Percentiles rank a stretch among this genome's conserved stretches.
Evolutionary conservation across 1,284 basidiomycete genomes (phyloP).

Genomic region (Xanthoconium separans): DNA sequence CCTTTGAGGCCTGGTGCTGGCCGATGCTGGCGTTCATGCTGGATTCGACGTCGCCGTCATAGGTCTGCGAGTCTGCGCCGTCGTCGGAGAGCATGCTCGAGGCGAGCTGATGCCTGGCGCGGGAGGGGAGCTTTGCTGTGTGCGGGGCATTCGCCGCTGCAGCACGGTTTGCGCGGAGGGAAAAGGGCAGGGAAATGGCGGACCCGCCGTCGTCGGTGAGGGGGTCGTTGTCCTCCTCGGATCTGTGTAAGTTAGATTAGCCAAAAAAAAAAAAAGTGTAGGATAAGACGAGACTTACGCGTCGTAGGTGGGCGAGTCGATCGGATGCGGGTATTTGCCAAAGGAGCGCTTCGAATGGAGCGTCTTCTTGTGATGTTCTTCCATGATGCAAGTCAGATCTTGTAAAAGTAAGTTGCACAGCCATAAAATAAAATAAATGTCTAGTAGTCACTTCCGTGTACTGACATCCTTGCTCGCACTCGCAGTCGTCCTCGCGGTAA

Average conservation of each 20-base stretch:
- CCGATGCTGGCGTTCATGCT: conserved; percentile 60
- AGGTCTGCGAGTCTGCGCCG: conserved; percentile 79
- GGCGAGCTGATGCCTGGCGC: conserved; percentile 53
- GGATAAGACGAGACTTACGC: conserved; percentile 42
- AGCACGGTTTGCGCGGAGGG: conserved; percentile 30
- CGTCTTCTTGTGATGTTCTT: conserved; percentile 42
- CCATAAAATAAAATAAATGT: too few relatives aligned
- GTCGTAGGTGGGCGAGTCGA: conserved; percentile 76
- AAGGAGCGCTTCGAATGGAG: conserved; percentile 67
- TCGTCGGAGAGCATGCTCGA: conserved; percentile 62
- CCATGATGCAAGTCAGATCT: conserved; percentile 26
- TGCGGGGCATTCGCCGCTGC: conserved; percentile 30
- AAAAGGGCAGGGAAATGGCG: conserved; percentile 43
- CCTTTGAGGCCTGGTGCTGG: conserved; percentile 34
- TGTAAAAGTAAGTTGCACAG: too few relatives aligned
- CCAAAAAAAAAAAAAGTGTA: neutral
- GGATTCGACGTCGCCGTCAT: conserved; percentile 88
- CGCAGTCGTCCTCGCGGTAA: conserved; percentile 13
- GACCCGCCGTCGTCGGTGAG: conserved; percentile 71
- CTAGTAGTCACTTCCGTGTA: too few relatives aligned
- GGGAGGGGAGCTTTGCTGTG: conserved; percentile 24
- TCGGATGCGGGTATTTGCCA: conserved; percentile 51
- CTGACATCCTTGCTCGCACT: conserved; percentile 15
- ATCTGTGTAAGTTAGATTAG: conserved; percentile 35
- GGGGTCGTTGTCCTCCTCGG: conserved; percentile 82